phyloP scores from a whole-genome alignment of 2,329 filamentous ascomycete genomes.

The Nectriaceae sp. region DNA sequence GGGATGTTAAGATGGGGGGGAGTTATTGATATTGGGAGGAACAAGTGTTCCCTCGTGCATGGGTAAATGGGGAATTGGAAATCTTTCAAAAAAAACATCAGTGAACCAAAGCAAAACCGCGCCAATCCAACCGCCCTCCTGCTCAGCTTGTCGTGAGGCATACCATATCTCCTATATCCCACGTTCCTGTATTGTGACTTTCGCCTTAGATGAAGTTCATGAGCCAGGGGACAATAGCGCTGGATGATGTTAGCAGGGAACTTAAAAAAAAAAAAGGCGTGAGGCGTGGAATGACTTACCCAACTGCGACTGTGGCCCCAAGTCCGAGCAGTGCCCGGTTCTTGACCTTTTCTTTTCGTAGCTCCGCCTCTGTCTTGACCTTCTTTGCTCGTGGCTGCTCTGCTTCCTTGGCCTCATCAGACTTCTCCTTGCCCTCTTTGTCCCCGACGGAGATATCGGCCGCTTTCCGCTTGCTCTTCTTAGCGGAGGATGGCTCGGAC shows the following conservation, averaged over 20 bases:
- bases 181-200: neutral
- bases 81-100: slow-evolving; percentile 12
- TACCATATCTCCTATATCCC: neutral
- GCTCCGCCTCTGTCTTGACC: slow-evolving; percentile 75
- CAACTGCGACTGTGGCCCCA: slow-evolving; percentile 82
- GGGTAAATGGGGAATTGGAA: neutral
- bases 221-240: slow-evolving; percentile 53
- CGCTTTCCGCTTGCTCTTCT: slow-evolving; percentile 72
- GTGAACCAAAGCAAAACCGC: slow-evolving; percentile 24
- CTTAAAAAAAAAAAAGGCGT: too few species aligned
- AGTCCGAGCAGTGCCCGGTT: slow-evolving; percentile 84
- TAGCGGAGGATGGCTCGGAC: slow-evolving; percentile 44
- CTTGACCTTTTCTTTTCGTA: slow-evolving; percentile 84
- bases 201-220: slow-evolving; percentile 49
- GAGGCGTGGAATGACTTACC: too few species aligned
- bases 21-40: slow-evolving; percentile 17
- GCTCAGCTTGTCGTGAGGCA: slow-evolving; percentile 19
- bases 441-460: slow-evolving; percentile 71
- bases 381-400: slow-evolving; percentile 67
- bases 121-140: slow-evolving; percentile 29
- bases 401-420: slow-evolving; percentile 35
- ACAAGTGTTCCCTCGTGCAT: slow-evolving; percentile 1
- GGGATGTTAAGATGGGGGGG: neutral
- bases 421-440: slow-evolving; percentile 43
- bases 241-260: slow-evolving; percentile 24